Conservation (phyloP, 148 eudicot genomes). For the Vaccinium darrowii region DNA sequence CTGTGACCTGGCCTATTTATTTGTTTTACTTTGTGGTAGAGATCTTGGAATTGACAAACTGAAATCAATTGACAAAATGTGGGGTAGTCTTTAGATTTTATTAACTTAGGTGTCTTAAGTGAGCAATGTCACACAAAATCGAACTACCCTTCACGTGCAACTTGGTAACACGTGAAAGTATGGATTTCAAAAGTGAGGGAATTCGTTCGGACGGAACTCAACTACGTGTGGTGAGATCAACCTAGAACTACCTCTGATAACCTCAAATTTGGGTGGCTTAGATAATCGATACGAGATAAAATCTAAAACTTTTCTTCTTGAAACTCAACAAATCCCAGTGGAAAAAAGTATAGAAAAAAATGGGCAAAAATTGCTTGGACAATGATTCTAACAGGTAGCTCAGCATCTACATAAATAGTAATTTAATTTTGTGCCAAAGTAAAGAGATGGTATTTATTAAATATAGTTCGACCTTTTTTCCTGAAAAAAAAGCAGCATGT, state of each 20-base stretch:
- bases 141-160: not conserved
- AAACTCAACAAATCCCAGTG: not conserved
- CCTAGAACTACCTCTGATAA: not conserved
- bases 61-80: too few relatives aligned
- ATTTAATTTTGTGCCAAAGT: not conserved
- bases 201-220: not conserved
- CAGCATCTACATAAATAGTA: not conserved
- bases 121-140: not conserved
- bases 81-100: not conserved
- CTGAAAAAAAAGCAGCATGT: not conserved
- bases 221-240: not conserved
- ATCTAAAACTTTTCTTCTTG: not conserved
- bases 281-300: not conserved
- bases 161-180: not conserved
- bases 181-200: not conserved
- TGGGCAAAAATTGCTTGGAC: not conserved
- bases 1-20: not conserved
- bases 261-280: not conserved
- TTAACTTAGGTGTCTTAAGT: not conserved
- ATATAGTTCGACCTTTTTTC: not conserved
- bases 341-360: too few relatives aligned
- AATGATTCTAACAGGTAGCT: not conserved
- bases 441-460: not conserved
- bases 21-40: not conserved
- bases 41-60: not conserved